phyloP scores from a whole-genome alignment of 1,139 yeast genomes.

The Casaregolazyma suthepensis region DNA sequence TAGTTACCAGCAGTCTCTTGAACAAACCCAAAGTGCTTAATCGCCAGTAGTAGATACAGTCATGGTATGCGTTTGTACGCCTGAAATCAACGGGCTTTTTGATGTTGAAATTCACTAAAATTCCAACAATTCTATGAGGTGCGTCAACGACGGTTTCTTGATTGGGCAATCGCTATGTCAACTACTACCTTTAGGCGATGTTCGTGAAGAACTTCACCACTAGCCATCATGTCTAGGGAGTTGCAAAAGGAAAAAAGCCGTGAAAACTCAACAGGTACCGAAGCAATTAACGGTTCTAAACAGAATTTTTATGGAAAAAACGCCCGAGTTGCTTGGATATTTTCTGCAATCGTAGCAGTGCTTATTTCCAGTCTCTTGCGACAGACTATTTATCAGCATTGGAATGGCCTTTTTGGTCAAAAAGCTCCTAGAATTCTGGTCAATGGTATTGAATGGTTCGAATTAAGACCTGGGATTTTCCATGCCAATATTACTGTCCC shows the following conservation, averaged over 20 bases:
- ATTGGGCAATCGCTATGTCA: no score
- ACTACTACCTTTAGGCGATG: neutral
- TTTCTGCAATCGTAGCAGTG: neutral
- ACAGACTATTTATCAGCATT: neutral
- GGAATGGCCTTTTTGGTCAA: neutral
- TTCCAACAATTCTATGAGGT: neutral
- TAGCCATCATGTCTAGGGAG: neutral
- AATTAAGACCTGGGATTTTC: neutral
- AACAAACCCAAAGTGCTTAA: no score
- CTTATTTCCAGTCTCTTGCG: neutral
- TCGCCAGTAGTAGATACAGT: no score
- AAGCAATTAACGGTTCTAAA: neutral
- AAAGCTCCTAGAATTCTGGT: neutral
- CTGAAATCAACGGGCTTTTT: neutral
- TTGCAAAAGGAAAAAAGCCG: neutral
- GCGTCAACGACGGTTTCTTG: neutral
- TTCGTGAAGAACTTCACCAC: neutral
- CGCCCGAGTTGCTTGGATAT: neutral
- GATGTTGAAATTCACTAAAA: neutral
- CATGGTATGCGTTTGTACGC: no score
- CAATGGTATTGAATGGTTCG: neutral
- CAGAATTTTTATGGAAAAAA: neutral
- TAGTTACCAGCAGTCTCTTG: no score
- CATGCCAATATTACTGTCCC: constrained; percentile 8
- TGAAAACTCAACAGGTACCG: neutral